These are phyloP conservation scores for Aureobasidium mangrovei DNA, from an alignment of 2,329 filamentous ascomycete species.

Conservation along the genomic window DNA sequence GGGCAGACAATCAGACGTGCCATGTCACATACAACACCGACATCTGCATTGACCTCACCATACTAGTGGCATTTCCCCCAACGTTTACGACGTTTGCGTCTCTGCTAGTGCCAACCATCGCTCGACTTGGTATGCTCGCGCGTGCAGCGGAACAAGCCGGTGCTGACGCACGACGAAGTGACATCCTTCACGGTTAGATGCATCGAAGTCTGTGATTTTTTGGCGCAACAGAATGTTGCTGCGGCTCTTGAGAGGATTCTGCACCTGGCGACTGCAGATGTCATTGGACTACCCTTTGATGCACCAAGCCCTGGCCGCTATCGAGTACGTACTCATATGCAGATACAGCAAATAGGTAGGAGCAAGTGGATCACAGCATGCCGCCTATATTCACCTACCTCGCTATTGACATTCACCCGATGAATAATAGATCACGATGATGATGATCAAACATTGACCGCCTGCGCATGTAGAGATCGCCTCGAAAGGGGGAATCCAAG, in stretches of 20 bases:
- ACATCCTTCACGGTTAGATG: too few relatives aligned
- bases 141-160: neutral
- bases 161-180: too few relatives aligned
- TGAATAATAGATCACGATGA: neutral
- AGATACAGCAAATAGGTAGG: neutral
- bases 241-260: too few relatives aligned
- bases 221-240: too few relatives aligned
- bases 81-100: neutral
- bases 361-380: neutral
- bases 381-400: neutral
- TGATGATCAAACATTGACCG: slow-evolving; percentile 5
- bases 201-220: too few relatives aligned
- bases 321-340: too few relatives aligned
- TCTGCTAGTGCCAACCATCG: slow-evolving; percentile 5
- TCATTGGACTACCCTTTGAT: too few relatives aligned
- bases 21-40: neutral
- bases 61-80: slow-evolving; percentile 1
- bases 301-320: too few relatives aligned
- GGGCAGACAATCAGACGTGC: neutral
- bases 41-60: neutral
- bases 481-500: neutral
- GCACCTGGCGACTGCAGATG: too few relatives aligned
- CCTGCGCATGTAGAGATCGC: neutral
- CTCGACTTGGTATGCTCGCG: neutral
- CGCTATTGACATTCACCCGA: neutral